Percentiles rank a stretch among this genome's conserved stretches.
These are phyloP conservation scores for Dryas drummondii DNA, from an alignment of 306 rosid species.

Conservation along the genomic window DNA sequence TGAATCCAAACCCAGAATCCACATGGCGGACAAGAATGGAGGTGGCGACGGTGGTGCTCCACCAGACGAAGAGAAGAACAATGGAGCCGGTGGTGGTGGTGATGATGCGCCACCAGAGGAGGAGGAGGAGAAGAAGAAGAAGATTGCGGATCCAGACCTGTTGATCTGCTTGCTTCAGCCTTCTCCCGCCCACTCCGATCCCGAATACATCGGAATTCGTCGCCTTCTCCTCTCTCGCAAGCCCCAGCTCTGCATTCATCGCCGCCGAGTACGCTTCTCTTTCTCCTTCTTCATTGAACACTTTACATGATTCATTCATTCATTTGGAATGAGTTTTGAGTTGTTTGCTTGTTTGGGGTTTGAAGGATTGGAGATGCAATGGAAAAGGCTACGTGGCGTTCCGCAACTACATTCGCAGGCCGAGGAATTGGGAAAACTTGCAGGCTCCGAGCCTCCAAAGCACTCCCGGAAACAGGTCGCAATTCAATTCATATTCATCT, in stretches of 20 bases:
- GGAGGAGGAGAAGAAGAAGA: constrained; percentile 17
- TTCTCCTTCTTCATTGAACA: not conserved
- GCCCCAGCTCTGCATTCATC: constrained; percentile 55
- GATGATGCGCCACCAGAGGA: constrained; percentile 14
- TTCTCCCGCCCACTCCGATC: constrained; percentile 46
- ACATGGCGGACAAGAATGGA: constrained; percentile 11
- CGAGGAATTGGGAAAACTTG: constrained; percentile 72
- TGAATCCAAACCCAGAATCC: not conserved
- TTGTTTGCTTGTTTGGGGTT: not conserved
- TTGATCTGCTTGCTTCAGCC: constrained; percentile 83
- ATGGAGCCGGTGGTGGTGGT: not conserved
- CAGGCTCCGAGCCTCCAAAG: constrained; percentile 61
- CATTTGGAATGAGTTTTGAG: not conserved
- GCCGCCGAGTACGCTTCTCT: constrained; percentile 58
- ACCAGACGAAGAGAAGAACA: constrained; percentile 15
- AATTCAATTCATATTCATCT: constrained; percentile 21
- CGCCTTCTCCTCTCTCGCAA: constrained; percentile 75
- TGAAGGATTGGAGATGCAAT: constrained; percentile 91
- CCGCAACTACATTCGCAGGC: constrained; percentile 70
- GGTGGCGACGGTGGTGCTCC: constrained; percentile 1
- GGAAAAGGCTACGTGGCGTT: constrained; percentile 88
- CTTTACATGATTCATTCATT: not conserved
- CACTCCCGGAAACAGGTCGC: constrained; percentile 98
- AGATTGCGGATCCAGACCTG: constrained; percentile 58
- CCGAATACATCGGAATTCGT: constrained; percentile 64